phyloP scores from a whole-genome alignment of 1,284 basidiomycete genomes.

The Leucoagaricus sp. region DNA sequence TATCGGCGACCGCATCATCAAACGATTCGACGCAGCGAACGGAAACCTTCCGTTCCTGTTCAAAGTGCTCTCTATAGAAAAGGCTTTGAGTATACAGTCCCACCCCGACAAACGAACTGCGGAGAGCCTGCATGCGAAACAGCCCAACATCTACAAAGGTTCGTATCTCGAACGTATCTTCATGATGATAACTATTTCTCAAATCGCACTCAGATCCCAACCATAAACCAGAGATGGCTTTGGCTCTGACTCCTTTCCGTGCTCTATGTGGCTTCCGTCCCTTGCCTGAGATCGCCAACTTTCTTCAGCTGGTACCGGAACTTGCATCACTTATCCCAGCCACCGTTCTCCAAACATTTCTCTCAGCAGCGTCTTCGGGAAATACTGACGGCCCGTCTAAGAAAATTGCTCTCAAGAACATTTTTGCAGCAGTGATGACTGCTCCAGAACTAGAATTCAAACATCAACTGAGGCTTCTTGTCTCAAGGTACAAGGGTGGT shows the following conservation, averaged over 20 bases:
- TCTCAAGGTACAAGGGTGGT: constrained; percentile 60
- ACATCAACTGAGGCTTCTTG: constrained; percentile 57
- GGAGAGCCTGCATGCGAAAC: constrained; percentile 69
- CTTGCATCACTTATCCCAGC: constrained; percentile 73
- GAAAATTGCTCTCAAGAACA: constrained; percentile 64
- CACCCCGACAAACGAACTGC: constrained; percentile 95
- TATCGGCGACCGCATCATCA: constrained; percentile 64
- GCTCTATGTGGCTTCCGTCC: constrained; percentile 94
- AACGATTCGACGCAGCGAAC: constrained; percentile 53
- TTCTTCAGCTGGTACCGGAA: constrained; percentile 78
- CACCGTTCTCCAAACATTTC: constrained; percentile 50
- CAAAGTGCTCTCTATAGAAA: constrained; percentile 92
- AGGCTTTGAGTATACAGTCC: constrained; percentile 95
- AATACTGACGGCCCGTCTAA: constrained; percentile 47
- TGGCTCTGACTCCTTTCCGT: constrained; percentile 89
- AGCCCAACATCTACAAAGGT: constrained; percentile 92
- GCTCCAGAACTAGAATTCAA: constrained; percentile 57
- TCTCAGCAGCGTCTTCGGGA: constrained; percentile 42
- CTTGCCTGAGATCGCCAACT: constrained; percentile 66
- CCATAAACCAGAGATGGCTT: constrained; percentile 98
- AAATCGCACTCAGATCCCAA: constrained; percentile 67
- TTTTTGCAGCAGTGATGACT: constrained; percentile 88
- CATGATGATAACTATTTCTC: constrained; percentile 11
- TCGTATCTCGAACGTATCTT: constrained; percentile 20
- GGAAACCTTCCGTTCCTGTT: constrained; percentile 91